Percentiles rank a stretch among this genome's conserved stretches.
These are phyloP conservation scores for Serendipita sp. DNA, from an alignment of 768 basidiomycete species.

Conservation along the genomic window DNA sequence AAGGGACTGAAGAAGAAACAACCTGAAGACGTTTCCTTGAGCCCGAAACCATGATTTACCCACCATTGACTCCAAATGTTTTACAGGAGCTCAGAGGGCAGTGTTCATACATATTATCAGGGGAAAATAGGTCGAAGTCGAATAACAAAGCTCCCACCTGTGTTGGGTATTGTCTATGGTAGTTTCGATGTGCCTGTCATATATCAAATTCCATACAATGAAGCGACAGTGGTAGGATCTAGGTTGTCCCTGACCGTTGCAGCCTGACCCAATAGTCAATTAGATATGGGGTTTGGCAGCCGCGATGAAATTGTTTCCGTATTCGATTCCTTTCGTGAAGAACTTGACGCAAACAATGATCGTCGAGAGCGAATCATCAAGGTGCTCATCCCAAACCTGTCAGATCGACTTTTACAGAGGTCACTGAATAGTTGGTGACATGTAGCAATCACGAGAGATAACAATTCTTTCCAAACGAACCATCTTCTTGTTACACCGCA, in stretches of 20 bases:
- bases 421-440: not conserved
- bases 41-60: no score
- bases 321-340: slow-evolving; percentile 50
- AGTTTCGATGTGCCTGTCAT: no score
- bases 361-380: slow-evolving; percentile 83
- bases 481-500: slow-evolving; percentile 76
- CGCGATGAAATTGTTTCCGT: slow-evolving; percentile 14
- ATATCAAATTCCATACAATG: no score
- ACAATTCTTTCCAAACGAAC: slow-evolving; percentile 85
- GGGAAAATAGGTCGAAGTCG: no score
- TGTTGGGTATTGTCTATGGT: no score
- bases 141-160: no score
- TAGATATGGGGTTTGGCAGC: not conserved
- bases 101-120: no score
- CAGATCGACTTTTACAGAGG: not conserved
- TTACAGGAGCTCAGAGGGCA: no score
- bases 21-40: not conserved
- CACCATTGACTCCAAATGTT: no score
- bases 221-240: no score
- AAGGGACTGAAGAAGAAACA: not conserved
- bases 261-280: no score
- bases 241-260: no score
- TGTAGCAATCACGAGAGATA: slow-evolving; percentile 66
- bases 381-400: slow-evolving; percentile 24
- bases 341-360: slow-evolving; percentile 75